Evolutionary conservation across 148 eudicot species (phyloP), one percentile per base, ranked within the genome.

Genomic region (Beta vulgaris): DNA sequence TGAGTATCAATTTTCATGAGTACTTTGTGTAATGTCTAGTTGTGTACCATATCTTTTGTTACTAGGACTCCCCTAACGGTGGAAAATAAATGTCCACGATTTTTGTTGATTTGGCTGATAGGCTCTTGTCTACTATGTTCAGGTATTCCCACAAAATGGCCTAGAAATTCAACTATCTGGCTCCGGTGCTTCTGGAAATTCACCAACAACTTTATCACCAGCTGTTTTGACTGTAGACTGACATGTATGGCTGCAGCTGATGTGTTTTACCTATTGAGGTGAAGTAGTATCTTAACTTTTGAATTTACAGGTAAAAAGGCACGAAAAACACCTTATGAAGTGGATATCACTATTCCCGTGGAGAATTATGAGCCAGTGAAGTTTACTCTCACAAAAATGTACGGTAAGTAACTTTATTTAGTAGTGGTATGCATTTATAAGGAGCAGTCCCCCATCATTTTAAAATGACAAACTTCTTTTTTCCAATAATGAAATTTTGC

Each of bases 141-240:
- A 93, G 98, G 78, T 86, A 74, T 74, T 57, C 73, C 98, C 98
- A 15, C 89, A 88, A 76, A 74, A 85, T 43, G 98, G 98, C 72
- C 83, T 93, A 43, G 91, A 87, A 68, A 86, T 93, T 76, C 87
- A 59, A 42, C 84, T 93, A 77, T 91, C 97, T 60, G 97, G 97
- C 49, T 85, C 98, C 72, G 98, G 80, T 76, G 89, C 92, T 81
- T 79, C 87, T 49, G 98, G 93, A 78, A 83, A 58, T 61, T 87
- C 90, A 63, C 93, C 97, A 8, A 91, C 98, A 71, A 93, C 98
- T 62, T 85, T 93, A 77, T 90, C 98, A 37, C 98, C 98, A 5
- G 78, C 90, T 36, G 77, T 78, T 66, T 78, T 93, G 83, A 78
- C 80, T 75, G 82, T 91, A 53, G 91, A 90, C 54, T 93, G 98